These are phyloP conservation scores for Fusarium newnesense DNA, from an alignment of 2,329 filamentous ascomycete genomes.

Conservation along the genomic window DNA sequence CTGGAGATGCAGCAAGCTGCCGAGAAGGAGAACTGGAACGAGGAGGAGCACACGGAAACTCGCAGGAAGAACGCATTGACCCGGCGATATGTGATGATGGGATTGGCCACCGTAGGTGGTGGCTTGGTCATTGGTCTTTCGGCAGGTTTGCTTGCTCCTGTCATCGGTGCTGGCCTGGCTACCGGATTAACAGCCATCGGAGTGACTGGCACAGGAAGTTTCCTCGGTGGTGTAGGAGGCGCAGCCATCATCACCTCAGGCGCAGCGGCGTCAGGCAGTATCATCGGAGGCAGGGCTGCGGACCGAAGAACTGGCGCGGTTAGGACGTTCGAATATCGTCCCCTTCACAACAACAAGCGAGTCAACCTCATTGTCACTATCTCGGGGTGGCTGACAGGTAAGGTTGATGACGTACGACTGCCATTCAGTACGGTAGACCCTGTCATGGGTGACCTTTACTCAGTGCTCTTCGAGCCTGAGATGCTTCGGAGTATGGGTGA, in stretches of 20 bases:
- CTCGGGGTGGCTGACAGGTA: conserved; percentile 98
- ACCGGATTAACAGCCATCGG: conserved; percentile 96
- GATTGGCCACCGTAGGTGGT: conserved; percentile 93
- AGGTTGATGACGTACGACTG: conserved; percentile 93
- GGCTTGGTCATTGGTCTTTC: conserved; percentile 95
- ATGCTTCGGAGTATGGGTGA: conserved; percentile 98
- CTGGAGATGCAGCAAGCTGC: conserved; percentile 97
- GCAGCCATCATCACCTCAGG: conserved; percentile 93
- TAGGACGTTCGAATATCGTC: conserved; percentile 95
- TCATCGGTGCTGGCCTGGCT: conserved; percentile 93
- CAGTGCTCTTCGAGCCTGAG: conserved; percentile 96
- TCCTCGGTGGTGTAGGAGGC: conserved; percentile 90
- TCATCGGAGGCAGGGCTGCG: conserved; percentile 88
- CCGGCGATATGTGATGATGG: conserved; percentile 92
- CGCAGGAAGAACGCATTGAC: conserved; percentile 85
- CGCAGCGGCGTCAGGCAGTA: conserved; percentile 85
- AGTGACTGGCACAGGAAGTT: conserved; percentile 86
- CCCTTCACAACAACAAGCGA: conserved; percentile 96
- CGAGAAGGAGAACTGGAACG: conserved; percentile 97
- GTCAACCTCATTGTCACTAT: conserved; percentile 96
- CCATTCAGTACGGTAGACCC: conserved; percentile 97
- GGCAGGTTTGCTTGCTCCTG: conserved; percentile 88
- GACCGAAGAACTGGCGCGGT: conserved; percentile 89
- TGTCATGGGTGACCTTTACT: conserved; percentile 98
- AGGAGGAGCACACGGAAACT: conserved; percentile 90